Conservation (phyloP, 1,139 yeast species). For the Saccharomycopsis hybrid region DNA sequence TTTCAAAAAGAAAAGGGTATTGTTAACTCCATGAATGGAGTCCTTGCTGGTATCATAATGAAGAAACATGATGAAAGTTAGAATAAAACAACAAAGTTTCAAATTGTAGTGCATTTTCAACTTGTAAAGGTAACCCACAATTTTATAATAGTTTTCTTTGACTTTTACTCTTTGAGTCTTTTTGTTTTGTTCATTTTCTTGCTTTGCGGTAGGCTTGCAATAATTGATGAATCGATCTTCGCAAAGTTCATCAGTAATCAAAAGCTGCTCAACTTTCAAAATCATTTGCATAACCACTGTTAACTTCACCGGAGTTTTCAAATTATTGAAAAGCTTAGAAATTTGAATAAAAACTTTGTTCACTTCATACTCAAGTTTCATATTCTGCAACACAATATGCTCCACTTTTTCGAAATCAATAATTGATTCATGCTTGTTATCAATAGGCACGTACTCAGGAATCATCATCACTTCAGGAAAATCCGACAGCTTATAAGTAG, state of each 20-base stretch:
- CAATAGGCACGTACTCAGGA: conserved; percentile 8
- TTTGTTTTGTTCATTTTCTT: no score
- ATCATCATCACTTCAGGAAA: conserved; percentile 7
- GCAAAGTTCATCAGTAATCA: conserved; percentile 2
- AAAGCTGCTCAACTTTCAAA: conserved; percentile 5
- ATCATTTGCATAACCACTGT: conserved; percentile 2
- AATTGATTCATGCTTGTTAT: background rate
- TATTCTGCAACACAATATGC: conserved; percentile 1
- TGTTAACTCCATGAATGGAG: conserved; percentile 8
- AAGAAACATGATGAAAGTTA: conserved; percentile 5
- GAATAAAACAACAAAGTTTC: conserved; percentile 6
- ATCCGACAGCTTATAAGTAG: background rate
- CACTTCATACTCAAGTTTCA: conserved; percentile 5
- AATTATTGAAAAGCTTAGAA: conserved; percentile 9
- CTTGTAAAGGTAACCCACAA: conserved; percentile 4
- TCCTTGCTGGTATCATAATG: conserved; percentile 10
- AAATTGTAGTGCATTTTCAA: conserved; percentile 1
- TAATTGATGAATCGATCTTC: conserved; percentile 10
- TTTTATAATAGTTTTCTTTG: conserved; percentile 11
- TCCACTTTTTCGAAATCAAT: conserved; percentile 7
- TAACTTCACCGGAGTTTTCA: conserved; percentile 12
- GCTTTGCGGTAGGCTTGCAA: no score
- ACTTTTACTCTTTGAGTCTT: background rate
- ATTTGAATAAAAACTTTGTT: conserved; percentile 3
- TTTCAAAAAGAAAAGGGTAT: conserved; percentile 13